Percentiles rank a stretch among this genome's conserved stretches.
These are phyloP conservation scores for Neonectria neomacrospora DNA, from an alignment of 2,329 filamentous ascomycete genomes.

Conservation along the genomic window DNA sequence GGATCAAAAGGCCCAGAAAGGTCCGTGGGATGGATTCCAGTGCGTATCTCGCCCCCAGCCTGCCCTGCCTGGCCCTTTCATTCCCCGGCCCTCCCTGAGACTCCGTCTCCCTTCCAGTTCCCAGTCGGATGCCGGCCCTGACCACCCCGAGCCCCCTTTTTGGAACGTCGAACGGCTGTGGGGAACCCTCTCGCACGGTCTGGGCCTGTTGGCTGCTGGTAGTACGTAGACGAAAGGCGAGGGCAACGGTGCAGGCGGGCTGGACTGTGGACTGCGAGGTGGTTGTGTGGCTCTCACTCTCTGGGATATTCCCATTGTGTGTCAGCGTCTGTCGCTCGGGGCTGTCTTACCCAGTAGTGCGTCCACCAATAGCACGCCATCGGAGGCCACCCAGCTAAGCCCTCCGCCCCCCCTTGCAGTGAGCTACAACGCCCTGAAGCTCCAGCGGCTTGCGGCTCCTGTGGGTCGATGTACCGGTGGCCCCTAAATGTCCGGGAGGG, in stretches of 20 bases:
- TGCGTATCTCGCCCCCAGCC: conserved; percentile 11
- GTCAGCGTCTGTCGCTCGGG: conserved; percentile 1
- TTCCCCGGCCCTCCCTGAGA: conserved; percentile 19
- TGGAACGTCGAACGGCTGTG: conserved; percentile 36
- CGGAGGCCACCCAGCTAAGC: conserved; percentile 14
- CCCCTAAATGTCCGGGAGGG: conserved; percentile 7
- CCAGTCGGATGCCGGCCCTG: conserved; percentile 31
- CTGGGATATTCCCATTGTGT: neutral
- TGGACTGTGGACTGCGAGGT: too few relatives aligned
- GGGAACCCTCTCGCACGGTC: conserved; percentile 5
- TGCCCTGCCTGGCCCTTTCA: neutral
- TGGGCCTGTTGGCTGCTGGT: neutral
- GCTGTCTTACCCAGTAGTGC: neutral
- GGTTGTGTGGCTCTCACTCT: too few relatives aligned
- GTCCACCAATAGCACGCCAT: conserved; percentile 16
- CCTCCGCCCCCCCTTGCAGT: conserved; percentile 24
- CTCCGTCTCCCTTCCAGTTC: conserved; percentile 26
- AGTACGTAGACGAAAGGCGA: neutral
- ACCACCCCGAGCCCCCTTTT: conserved; percentile 31
- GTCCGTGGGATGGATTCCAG: conserved; percentile 23
- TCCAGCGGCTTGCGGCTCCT: conserved; percentile 9
- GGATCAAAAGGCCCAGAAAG: conserved; percentile 20
- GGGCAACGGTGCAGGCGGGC: too few relatives aligned
- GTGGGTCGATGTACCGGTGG: conserved; percentile 24
- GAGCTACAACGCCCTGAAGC: conserved; percentile 24